Evolutionary conservation across 177 flowering plant genomes (phyloP).

Genomic region (Vitis hybrid): DNA sequence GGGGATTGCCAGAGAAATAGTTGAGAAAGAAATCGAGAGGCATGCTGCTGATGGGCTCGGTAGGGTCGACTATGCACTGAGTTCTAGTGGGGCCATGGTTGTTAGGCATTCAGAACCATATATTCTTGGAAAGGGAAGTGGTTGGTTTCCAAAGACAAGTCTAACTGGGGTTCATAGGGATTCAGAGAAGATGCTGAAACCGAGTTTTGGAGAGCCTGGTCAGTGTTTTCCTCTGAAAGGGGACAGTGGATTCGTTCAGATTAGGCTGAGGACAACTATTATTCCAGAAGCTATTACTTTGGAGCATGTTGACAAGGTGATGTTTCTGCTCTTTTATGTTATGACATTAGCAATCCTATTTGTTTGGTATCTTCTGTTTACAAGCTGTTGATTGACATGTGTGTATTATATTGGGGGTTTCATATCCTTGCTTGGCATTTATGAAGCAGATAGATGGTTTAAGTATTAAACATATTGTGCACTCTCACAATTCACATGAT

Average conservation of each 20-base stretch:
- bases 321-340: background rate
- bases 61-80: constrained; percentile 82
- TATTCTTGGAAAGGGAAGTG: constrained; percentile 24
- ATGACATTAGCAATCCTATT: background rate
- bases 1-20: constrained; percentile 62
- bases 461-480: too few species aligned
- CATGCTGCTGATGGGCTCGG: constrained; percentile 97
- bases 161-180: constrained; percentile 33
- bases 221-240: constrained; percentile 87
- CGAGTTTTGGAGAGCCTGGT: constrained; percentile 99
- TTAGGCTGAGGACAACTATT: constrained; percentile 67
- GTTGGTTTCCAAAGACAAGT: constrained; percentile 30
- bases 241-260: constrained; percentile 67
- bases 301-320: constrained; percentile 95
- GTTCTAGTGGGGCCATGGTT: constrained; percentile 67
- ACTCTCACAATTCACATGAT: too few species aligned
- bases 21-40: constrained; percentile 75
- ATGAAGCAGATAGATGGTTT: too few species aligned
- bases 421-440: too few species aligned
- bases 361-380: too few species aligned
- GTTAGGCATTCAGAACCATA: constrained; percentile 70
- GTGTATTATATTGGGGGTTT: too few species aligned
- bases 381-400: too few species aligned
- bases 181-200: constrained; percentile 68
- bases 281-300: constrained; percentile 85